A percentile compares a stretch with the other conserved stretches of the same genome.
phyloP scores from a whole-genome alignment of 495 filamentous ascomycete species.

The Neurospora sp. region DNA sequence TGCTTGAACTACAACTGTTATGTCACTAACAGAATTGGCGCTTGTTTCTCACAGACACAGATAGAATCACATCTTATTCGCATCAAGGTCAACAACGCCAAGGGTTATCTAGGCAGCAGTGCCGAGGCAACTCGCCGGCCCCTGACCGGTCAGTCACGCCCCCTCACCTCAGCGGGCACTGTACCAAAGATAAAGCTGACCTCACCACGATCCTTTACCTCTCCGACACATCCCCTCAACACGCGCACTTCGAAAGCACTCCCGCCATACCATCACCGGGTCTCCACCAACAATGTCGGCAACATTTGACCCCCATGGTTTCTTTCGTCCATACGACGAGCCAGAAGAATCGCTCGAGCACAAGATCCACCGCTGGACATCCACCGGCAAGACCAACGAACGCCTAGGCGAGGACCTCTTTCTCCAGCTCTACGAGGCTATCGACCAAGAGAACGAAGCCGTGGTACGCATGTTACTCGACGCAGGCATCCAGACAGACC shows the following conservation, averaged over 20 bases:
- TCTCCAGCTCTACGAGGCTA: neutral
- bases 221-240: no score
- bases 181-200: no score
- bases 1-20: neutral
- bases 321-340: neutral
- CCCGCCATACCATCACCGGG: no score
- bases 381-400: neutral
- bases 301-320: neutral
- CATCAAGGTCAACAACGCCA: neutral
- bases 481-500: no score
- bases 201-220: no score
- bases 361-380: neutral
- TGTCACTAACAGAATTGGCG: neutral
- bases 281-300: neutral
- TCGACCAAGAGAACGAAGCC: neutral
- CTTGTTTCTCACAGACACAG: neutral
- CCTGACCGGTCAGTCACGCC: no score
- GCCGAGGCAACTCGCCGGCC: no score
- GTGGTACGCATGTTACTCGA: neutral
- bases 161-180: no score
- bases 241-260: no score
- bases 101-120: no score
- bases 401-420: neutral
- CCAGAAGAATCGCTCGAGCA: neutral
- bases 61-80: neutral